A percentile compares a stretch with the other conserved stretches of the same genome.
Conservation (phyloP, 345 rosid species). For the Dipteronia dyeriana region DNA sequence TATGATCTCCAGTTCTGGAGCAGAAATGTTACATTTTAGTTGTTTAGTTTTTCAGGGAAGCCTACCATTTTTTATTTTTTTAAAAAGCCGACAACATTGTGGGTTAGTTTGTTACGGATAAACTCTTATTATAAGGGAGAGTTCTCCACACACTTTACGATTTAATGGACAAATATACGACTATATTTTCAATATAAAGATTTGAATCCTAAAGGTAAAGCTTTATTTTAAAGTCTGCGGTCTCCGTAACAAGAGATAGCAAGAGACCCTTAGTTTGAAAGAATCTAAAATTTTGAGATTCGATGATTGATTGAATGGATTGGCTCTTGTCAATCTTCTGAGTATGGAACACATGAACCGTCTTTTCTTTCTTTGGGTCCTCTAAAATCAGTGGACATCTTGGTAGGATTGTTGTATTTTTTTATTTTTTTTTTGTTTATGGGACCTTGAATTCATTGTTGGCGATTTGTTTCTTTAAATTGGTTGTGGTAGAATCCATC, state of each 20-base stretch:
- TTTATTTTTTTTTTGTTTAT: too few relatives aligned
- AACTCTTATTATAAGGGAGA: too few relatives aligned
- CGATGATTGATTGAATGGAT: slow-evolving; percentile 6
- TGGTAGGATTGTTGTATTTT: background rate
- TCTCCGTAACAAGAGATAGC: too few relatives aligned
- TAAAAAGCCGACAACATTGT: too few relatives aligned
- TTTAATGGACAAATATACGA: too few relatives aligned
- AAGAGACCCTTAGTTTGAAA: too few relatives aligned
- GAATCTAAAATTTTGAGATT: background rate
- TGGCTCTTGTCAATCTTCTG: background rate
- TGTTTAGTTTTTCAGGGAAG: background rate
- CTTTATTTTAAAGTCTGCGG: too few relatives aligned
- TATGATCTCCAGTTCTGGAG: slow-evolving; percentile 12
- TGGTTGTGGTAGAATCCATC: background rate
- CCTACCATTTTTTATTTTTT: background rate
- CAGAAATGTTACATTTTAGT: slow-evolving; percentile 17
- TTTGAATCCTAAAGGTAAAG: too few relatives aligned
- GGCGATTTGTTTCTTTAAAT: background rate
- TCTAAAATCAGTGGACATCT: background rate
- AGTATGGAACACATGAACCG: background rate
- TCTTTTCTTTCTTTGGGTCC: background rate
- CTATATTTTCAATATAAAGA: too few relatives aligned
- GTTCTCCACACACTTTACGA: too few relatives aligned
- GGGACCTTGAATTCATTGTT: background rate
- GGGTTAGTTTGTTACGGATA: too few relatives aligned